These are phyloP conservation scores for Heterobasidion irregulare DNA, from an alignment of 1,284 basidiomycete species.

Conservation along the genomic window DNA sequence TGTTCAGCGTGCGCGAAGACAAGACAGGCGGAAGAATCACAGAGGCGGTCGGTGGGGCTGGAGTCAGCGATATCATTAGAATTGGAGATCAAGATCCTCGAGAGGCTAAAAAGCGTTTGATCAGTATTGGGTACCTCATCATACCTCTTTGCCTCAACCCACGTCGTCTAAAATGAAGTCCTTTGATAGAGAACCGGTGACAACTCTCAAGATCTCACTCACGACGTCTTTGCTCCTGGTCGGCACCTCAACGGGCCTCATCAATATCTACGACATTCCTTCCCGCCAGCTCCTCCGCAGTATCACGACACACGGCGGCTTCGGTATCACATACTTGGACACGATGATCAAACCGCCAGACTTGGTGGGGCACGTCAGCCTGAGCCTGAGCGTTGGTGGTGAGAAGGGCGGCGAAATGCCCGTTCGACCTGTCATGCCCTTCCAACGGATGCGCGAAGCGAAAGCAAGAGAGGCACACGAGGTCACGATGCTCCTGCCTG, in stretches of 20 bases:
- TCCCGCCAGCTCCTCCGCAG: slow-evolving; percentile 86
- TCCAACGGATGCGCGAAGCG: slow-evolving; percentile 63
- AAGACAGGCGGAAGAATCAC: slow-evolving; percentile 34
- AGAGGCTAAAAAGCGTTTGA: slow-evolving; percentile 45
- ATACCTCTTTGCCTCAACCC: slow-evolving; percentile 3
- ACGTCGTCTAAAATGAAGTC: slow-evolving; percentile 3
- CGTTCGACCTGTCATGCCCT: slow-evolving; percentile 55
- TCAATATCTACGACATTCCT: slow-evolving; percentile 80
- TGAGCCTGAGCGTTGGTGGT: slow-evolving; percentile 38
- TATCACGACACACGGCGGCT: slow-evolving; percentile 65
- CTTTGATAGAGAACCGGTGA: slow-evolving; percentile 48
- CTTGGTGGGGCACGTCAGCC: slow-evolving; percentile 66
- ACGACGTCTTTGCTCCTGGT: slow-evolving; percentile 67
- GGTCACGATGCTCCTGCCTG: slow-evolving; percentile 50
- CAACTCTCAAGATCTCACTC: slow-evolving; percentile 67
- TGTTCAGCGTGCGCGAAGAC: slow-evolving; percentile 58
- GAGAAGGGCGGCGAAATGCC: slow-evolving; percentile 41
- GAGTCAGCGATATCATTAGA: slow-evolving; percentile 59
- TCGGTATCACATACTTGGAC: slow-evolving; percentile 64
- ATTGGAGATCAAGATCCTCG: slow-evolving; percentile 43
- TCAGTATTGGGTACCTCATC: slow-evolving; percentile 45
- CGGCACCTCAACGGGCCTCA: slow-evolving; percentile 67
- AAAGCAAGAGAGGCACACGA: slow-evolving; percentile 63
- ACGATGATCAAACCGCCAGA: slow-evolving; percentile 81
- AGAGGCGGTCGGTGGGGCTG: slow-evolving; percentile 74